Evolutionary conservation across 176 grass and related monocot genomes (phyloP).

Genomic region (Rhynchospora pubera): DNA sequence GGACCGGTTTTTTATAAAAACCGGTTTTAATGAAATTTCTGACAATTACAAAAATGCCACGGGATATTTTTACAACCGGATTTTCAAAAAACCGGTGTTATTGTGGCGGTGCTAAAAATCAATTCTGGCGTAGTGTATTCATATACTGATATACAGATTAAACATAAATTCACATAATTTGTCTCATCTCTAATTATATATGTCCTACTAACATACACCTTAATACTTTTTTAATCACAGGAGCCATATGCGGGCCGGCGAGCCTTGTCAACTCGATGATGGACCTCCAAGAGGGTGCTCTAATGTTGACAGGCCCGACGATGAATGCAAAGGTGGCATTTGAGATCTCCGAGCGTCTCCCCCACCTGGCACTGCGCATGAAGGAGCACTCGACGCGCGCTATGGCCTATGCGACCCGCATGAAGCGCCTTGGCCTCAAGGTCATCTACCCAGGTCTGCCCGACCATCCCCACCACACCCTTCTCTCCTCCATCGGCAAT

Average conservation of each 20-base stretch:
- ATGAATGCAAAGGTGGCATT: slow-evolving; percentile 99
- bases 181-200: neutral
- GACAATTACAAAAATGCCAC: too few species aligned
- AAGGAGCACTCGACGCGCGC: slow-evolving; percentile 86
- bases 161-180: neutral
- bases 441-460: slow-evolving; percentile 77
- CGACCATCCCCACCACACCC: slow-evolving; percentile 71
- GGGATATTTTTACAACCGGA: too few species aligned
- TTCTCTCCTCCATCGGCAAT: slow-evolving; percentile 46
- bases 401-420: slow-evolving; percentile 53
- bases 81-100: too few species aligned
- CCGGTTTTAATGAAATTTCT: too few species aligned
- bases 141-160: too few species aligned
- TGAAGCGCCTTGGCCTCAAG: slow-evolving; percentile 53
- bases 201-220: neutral
- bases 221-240: slow-evolving; percentile 20
- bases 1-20: too few species aligned
- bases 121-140: too few species aligned
- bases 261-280: slow-evolving; percentile 91
- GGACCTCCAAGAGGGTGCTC: slow-evolving; percentile 74
- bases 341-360: slow-evolving; percentile 76
- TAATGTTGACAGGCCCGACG: slow-evolving; percentile 84
- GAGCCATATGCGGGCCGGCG: slow-evolving; percentile 79
- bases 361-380: slow-evolving; percentile 83
- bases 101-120: too few species aligned